Evolutionary conservation across 2,329 filamentous ascomycete species (phyloP).

Genomic region (Apiospora pterosperma): DNA sequence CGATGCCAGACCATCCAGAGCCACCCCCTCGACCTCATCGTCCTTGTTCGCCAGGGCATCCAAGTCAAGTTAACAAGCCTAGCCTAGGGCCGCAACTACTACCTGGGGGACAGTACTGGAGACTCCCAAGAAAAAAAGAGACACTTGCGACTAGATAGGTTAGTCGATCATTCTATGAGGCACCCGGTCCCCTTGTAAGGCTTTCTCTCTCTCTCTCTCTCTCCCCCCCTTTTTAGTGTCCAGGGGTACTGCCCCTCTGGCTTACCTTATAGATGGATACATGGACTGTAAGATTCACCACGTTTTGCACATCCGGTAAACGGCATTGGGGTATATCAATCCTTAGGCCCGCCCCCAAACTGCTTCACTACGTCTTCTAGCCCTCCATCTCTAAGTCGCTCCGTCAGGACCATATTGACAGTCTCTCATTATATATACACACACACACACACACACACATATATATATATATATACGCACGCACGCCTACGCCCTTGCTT

Average conservation of each 20-base stretch:
- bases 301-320: constrained; percentile 2
- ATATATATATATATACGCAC: background rate
- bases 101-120: background rate
- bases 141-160: background rate
- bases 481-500: background rate
- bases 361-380: constrained; percentile 16
- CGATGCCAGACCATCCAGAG: constrained; percentile 3
- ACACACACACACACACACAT: background rate
- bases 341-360: constrained; percentile 18
- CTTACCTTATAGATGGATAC: constrained; percentile 10
- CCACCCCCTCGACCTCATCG: background rate
- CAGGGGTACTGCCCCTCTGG: constrained; percentile 9
- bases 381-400: constrained; percentile 17
- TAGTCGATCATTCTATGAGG: constrained; percentile 1
- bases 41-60: constrained; percentile 2
- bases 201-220: background rate
- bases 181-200: constrained; percentile 8
- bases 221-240: background rate
- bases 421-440: background rate
- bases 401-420: constrained; percentile 8
- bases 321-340: constrained; percentile 18
- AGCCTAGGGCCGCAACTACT: background rate
- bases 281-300: background rate
- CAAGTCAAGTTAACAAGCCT: background rate
- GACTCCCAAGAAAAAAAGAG: background rate